Conservation (phyloP, 768 basidiomycete species). For the Boletus reticulatus region DNA sequence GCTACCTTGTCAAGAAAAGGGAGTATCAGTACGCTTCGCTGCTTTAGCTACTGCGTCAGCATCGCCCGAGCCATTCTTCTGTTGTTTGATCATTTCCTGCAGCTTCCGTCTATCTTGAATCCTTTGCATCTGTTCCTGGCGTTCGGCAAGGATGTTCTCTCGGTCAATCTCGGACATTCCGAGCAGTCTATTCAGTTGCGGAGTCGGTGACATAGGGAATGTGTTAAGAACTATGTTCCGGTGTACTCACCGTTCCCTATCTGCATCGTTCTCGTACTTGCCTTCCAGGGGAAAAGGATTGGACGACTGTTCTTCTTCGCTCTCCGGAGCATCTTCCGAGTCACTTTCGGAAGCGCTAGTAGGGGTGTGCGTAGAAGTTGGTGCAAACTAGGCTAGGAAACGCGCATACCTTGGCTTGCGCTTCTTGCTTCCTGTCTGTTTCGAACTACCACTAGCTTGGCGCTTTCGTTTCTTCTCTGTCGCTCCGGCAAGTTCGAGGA, state of each 20-base stretch:
- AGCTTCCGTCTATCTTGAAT: slow-evolving; percentile 69
- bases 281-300: slow-evolving; percentile 91
- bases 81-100: slow-evolving; percentile 69
- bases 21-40: slow-evolving; percentile 62
- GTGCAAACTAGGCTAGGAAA: slow-evolving; percentile 1
- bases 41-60: slow-evolving; percentile 67
- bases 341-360: slow-evolving; percentile 39
- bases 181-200: slow-evolving; percentile 54
- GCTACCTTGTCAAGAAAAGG: background rate
- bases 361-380: slow-evolving; percentile 1
- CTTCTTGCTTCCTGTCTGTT: slow-evolving; percentile 54
- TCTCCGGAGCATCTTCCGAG: slow-evolving; percentile 59
- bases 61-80: slow-evolving; percentile 46
- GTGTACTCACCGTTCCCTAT: slow-evolving; percentile 71
- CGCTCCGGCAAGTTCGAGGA: slow-evolving; percentile 77
- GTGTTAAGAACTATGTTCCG: slow-evolving; percentile 27
- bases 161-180: slow-evolving; percentile 84
- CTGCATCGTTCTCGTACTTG: slow-evolving; percentile 82
- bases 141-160: slow-evolving; percentile 79
- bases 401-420: slow-evolving; percentile 67
- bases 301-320: slow-evolving; percentile 50
- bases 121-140: slow-evolving; percentile 78
- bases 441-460: slow-evolving; percentile 43
- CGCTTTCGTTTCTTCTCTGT: slow-evolving; percentile 65
- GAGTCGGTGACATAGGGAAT: slow-evolving; percentile 5